phyloP scores from a whole-genome alignment of 768 basidiomycete species.

The Trametes sanguinea region DNA sequence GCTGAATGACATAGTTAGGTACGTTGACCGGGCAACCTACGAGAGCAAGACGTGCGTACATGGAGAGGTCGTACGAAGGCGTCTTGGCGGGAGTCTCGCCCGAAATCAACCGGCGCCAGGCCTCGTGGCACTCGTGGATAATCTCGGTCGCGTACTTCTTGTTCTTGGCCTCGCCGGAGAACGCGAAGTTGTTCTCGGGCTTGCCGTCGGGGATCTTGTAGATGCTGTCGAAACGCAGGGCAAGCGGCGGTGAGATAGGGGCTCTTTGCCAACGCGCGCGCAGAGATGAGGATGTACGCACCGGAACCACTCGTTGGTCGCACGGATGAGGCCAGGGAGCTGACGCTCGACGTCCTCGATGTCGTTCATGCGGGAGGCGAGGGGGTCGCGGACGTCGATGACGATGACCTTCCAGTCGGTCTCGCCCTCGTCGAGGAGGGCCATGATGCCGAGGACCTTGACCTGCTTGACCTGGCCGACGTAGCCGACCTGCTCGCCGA shows the following conservation, averaged over 20 bases:
- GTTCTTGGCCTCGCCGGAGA: slow-evolving; percentile 99
- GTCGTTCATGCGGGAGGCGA: slow-evolving; percentile 96
- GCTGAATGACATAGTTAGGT: slow-evolving; percentile 41
- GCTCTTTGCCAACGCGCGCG: too few relatives aligned
- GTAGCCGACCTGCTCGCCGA: slow-evolving; percentile 97
- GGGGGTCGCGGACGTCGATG: slow-evolving; percentile 93
- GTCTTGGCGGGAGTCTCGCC: slow-evolving; percentile 81
- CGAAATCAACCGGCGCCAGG: slow-evolving; percentile 90
- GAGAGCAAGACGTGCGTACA: slow-evolving; percentile 54
- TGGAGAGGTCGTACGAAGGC: slow-evolving; percentile 72
- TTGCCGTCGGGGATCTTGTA: slow-evolving; percentile 97
- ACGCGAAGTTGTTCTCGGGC: slow-evolving; percentile 97
- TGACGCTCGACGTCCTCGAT: slow-evolving; percentile 99
- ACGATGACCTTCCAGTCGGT: slow-evolving; percentile 99
- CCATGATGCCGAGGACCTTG: slow-evolving; percentile 99
- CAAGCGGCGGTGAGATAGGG: slow-evolving; percentile 1
- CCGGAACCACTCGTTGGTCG: slow-evolving; percentile 99
- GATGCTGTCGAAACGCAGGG: slow-evolving; percentile 53
- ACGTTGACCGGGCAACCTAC: not conserved
- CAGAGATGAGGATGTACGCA: slow-evolving; percentile 28
- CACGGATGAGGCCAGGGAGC: slow-evolving; percentile 93
- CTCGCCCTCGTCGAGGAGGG: slow-evolving; percentile 97
- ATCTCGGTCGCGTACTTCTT: slow-evolving; percentile 99
- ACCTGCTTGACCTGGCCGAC: slow-evolving; percentile 98
- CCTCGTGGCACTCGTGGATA: slow-evolving; percentile 98